Evolutionary conservation across 2,329 filamentous ascomycete species (phyloP).

Genomic region (Calonectria crousiana): DNA sequence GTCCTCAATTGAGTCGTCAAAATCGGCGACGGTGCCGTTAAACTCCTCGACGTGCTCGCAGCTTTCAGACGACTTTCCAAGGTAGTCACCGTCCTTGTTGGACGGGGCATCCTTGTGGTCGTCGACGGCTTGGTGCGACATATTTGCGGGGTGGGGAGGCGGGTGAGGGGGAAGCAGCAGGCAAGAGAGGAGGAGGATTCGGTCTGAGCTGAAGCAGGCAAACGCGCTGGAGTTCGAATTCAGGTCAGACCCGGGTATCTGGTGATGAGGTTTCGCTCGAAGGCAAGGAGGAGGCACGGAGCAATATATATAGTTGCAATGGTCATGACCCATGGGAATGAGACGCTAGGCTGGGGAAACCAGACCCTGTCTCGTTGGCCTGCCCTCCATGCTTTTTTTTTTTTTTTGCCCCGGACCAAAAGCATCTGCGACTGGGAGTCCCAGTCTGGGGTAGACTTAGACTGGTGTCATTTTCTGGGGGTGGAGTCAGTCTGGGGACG

Average conservation of each 20-base stretch:
- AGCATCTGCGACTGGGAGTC: background rate
- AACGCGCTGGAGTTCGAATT: background rate
- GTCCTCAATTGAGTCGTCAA: slow-evolving; percentile 43
- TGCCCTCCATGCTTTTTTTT: slow-evolving; percentile 4
- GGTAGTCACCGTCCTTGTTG: slow-evolving; percentile 18
- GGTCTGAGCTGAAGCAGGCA: background rate
- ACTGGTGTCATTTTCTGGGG: slow-evolving; percentile 18
- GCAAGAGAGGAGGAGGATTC: background rate
- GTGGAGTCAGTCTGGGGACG: slow-evolving; percentile 31
- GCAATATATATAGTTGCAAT: slow-evolving; percentile 29
- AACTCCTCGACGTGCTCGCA: slow-evolving; percentile 25
- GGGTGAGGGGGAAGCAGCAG: background rate
- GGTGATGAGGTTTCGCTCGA: background rate
- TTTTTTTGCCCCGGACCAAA: background rate
- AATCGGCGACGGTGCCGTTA: slow-evolving; percentile 17
- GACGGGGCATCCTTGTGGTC: slow-evolving; percentile 19
- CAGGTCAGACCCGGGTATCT: slow-evolving; percentile 3
- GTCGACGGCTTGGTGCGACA: slow-evolving; percentile 16
- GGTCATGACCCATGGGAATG: slow-evolving; percentile 10
- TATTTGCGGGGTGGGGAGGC: background rate
- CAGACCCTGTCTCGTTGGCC: background rate
- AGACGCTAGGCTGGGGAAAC: slow-evolving; percentile 19
- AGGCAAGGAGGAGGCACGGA: background rate
- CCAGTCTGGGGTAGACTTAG: slow-evolving; percentile 22
- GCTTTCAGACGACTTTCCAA: slow-evolving; percentile 18